A percentile compares a stretch with the other conserved stretches of the same genome.
Conservation (phyloP, 345 rosid species). For the Boechera divaricarpa region DNA sequence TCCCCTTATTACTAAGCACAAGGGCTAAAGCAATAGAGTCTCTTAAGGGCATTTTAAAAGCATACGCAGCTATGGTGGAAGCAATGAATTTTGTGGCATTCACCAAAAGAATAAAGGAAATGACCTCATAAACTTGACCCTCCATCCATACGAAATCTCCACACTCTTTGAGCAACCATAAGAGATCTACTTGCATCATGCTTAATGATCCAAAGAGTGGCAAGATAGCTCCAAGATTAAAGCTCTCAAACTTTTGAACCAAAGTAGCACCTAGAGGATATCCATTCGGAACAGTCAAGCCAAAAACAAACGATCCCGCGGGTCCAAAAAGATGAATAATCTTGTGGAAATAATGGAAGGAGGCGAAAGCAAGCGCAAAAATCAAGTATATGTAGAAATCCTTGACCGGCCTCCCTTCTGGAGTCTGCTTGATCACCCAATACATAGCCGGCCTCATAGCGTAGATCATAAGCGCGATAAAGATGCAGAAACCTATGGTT, state of each 20-base stretch:
- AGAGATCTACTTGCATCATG: conserved; percentile 34
- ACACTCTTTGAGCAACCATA: conserved; percentile 20
- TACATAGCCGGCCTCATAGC: conserved; percentile 41
- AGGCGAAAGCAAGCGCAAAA: conserved; percentile 37
- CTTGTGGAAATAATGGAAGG: conserved; percentile 8
- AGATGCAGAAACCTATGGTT: conserved; percentile 13
- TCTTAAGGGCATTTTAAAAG: conserved; percentile 50
- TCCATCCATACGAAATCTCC: conserved; percentile 19
- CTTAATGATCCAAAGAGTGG: conserved; percentile 39
- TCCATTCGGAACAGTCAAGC: conserved; percentile 52
- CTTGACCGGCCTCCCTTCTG: conserved; percentile 49
- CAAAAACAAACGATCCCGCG: conserved; percentile 48
- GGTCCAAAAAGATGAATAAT: conserved; percentile 23
- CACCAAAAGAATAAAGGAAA: conserved; percentile 24
- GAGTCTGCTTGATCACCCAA: conserved; percentile 46
- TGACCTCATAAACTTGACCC: conserved; percentile 37
- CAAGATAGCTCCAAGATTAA: conserved; percentile 41
- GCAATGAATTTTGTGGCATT: conserved; percentile 42
- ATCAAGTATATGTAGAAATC: conserved; percentile 38
- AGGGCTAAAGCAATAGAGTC: conserved; percentile 57
- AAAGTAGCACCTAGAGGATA: conserved; percentile 57
- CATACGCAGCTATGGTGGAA: conserved; percentile 40
- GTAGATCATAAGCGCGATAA: neutral
- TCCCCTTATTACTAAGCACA: conserved; percentile 50
- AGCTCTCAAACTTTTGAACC: conserved; percentile 50